Percentiles rank a stretch among this genome's conserved stretches.
Evolutionary conservation across 176 grass and related monocot species (phyloP).

Genomic region (Avena sativa): DNA sequence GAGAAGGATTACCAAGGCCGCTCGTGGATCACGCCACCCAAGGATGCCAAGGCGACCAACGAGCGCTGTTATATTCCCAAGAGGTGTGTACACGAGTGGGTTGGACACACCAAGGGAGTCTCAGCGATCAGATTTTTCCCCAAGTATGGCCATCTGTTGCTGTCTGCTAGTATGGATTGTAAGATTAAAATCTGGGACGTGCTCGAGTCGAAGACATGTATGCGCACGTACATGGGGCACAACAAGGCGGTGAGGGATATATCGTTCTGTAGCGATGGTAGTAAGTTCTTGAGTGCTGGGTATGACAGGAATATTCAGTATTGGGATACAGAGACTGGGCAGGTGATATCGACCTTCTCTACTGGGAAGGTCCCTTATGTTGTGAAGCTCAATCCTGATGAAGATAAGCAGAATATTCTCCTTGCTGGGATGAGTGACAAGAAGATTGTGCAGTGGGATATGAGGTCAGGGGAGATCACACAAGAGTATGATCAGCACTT

Average conservation of each 20-base stretch:
- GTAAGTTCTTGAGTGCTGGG: conserved; percentile 92
- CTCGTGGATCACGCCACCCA: conserved; percentile 92
- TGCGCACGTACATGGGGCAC: conserved; percentile 99
- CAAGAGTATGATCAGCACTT: conserved; percentile 99
- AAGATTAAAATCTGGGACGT: conserved; percentile 99
- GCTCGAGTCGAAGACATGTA: conserved; percentile 76
- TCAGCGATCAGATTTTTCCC: conserved; percentile 90
- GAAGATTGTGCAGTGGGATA: conserved; percentile 99
- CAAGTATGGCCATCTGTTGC: conserved; percentile 80
- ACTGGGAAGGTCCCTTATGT: conserved; percentile 96
- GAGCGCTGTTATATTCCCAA: conserved; percentile 97
- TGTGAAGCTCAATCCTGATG: conserved; percentile 95
- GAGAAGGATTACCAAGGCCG: conserved; percentile 95
- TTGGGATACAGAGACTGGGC: conserved; percentile 97
- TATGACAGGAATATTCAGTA: conserved; percentile 99
- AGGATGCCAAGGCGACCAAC: conserved; percentile 85
- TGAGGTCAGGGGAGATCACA: conserved; percentile 93
- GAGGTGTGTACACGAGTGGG: conserved; percentile 94
- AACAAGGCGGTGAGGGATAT: conserved; percentile 96
- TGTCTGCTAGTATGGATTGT: conserved; percentile 97
- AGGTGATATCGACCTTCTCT: conserved; percentile 98
- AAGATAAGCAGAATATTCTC: conserved; percentile 97
- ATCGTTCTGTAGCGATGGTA: conserved; percentile 90
- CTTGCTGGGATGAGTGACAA: conserved; percentile 99
- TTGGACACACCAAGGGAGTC: conserved; percentile 96